Evolutionary conservation across 2,329 filamentous ascomycete species (phyloP), one percentile per base, ranked within the genome.

Genomic region (Orbilia brochopaga): DNA sequence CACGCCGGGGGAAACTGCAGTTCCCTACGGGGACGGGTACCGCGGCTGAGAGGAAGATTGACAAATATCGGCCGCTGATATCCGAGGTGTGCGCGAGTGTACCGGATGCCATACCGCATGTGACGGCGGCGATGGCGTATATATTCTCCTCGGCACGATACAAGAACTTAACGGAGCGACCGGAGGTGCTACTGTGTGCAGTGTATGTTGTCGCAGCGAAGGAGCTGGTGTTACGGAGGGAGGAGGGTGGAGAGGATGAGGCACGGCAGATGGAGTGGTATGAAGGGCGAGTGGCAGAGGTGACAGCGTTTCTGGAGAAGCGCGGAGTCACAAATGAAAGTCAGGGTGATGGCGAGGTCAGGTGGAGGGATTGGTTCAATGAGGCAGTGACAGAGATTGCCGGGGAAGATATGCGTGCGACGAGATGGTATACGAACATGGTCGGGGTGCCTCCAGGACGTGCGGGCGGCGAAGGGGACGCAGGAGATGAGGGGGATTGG

Each of bases 181-280:
- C 54, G 30, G 63, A 64, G 17, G 58, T 52, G 30, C 23, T 64
- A 10, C 19, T 70, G 1, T 59, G 59, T 6, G 74, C 69, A 0
- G 53, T 75, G 13, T 69, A 72, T 21, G 57, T 76, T 1, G 73
- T 76, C 2, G 74, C 74, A 2, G 67, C 74, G 8, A 74, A 76
- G 69, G 65, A 75, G 53, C 66, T 76, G 27, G 27, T 32, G 27
- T 15, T 52, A 62, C 2, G 69, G 69, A 2, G 62, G 27, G 42
- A 55, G 19, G 48, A 56, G 21, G 46, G 63, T 35, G 55, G 30
- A 30, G 35, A 55, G 17, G 40, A 44, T 15, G 54, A 37, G 50
- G 42, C 35, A 48, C 42, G 27, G 42, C 44, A 24, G 54, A 40
- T 62, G 57, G 15, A 69, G 63, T 64, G 75, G 72, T 50, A 75